These are phyloP conservation scores for Wickerhamomyces ciferrii DNA, from an alignment of 805 yeast genomes.

Conservation along the genomic window DNA sequence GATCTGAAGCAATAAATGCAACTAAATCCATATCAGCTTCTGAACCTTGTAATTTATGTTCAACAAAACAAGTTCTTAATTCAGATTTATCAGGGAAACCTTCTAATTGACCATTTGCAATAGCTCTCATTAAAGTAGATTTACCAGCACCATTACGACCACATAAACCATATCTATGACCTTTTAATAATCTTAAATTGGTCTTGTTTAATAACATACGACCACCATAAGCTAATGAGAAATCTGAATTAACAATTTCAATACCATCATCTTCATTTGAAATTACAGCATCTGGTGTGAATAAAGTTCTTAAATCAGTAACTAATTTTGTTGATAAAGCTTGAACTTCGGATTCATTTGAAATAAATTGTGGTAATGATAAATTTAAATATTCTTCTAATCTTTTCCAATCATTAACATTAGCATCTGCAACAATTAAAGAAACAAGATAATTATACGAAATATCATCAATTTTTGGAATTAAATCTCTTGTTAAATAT, in stretches of 20 bases:
- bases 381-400: conserved; percentile 47
- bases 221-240: conserved; percentile 95
- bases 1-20: conserved; percentile 82
- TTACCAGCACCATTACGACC: conserved; percentile 99
- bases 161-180: conserved; percentile 96
- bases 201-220: conserved; percentile 96
- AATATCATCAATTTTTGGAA: conserved; percentile 31
- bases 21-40: conserved; percentile 91
- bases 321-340: conserved; percentile 40
- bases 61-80: conserved; percentile 91
- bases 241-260: conserved; percentile 89
- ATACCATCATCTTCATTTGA: conserved; percentile 74
- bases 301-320: conserved; percentile 44
- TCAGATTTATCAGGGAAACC: conserved; percentile 92
- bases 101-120: conserved; percentile 93
- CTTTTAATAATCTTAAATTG: conserved; percentile 78
- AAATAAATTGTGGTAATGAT: conserved; percentile 32
- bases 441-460: conserved; percentile 44
- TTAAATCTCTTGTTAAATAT: conserved; percentile 29
- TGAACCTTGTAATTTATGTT: conserved; percentile 92
- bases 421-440: conserved; percentile 55
- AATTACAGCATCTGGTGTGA: conserved; percentile 47
- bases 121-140: conserved; percentile 94
- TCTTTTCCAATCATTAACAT: conserved; percentile 70
- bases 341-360: conserved; percentile 29